phyloP scores from a whole-genome alignment of 2,329 filamentous ascomycete species.

The Phoma herbarum region DNA sequence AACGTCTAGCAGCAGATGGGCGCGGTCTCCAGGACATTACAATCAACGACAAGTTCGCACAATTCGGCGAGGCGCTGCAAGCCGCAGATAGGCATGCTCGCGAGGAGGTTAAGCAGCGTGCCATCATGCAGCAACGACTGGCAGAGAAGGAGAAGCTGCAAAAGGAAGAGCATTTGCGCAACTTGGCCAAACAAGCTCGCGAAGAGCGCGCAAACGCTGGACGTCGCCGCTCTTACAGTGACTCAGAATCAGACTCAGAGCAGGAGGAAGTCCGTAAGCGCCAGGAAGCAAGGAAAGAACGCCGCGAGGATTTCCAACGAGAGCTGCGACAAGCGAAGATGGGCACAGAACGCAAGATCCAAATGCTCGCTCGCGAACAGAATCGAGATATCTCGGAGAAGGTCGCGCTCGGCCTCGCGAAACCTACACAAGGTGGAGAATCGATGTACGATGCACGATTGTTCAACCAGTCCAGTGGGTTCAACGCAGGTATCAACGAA shows the following conservation, averaged over 20 bases:
- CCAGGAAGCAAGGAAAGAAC: slow-evolving; percentile 79
- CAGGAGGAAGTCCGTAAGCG: slow-evolving; percentile 77
- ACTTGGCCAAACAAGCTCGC: slow-evolving; percentile 88
- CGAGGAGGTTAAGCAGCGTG: slow-evolving; percentile 92
- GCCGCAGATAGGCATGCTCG: slow-evolving; percentile 94
- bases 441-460: slow-evolving; percentile 96
- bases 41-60: slow-evolving; percentile 98
- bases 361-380: slow-evolving; percentile 93
- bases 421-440: slow-evolving; percentile 90
- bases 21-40: slow-evolving; percentile 90
- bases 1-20: slow-evolving; percentile 92
- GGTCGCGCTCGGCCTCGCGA: slow-evolving; percentile 91
- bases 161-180: slow-evolving; percentile 90
- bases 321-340: slow-evolving; percentile 93
- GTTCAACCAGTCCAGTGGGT: slow-evolving; percentile 93
- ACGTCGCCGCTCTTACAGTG: slow-evolving; percentile 53
- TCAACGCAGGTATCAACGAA: slow-evolving; percentile 93
- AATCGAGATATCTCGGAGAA: slow-evolving; percentile 98
- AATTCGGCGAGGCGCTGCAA: slow-evolving; percentile 92
- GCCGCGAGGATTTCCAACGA: slow-evolving; percentile 81
- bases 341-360: slow-evolving; percentile 89
- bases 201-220: slow-evolving; percentile 72
- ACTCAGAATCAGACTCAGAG: slow-evolving; percentile 61
- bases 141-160: slow-evolving; percentile 96
- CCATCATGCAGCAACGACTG: slow-evolving; percentile 93